Conservation (phyloP, 257 asterid species). For the Nicotiana undulata region DNA sequence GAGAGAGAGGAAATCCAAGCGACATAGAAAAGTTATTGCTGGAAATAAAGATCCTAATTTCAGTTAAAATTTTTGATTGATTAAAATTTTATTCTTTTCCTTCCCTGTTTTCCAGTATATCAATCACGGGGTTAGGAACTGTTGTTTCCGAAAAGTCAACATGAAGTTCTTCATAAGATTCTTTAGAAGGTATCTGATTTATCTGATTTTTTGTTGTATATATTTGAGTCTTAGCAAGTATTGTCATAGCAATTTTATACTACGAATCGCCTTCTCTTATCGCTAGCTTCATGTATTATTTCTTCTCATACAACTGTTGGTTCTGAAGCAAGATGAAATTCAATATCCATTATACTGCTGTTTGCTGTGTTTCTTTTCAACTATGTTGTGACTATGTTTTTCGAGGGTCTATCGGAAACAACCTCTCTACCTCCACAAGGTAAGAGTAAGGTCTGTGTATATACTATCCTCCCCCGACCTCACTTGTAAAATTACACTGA, state of each 20-base stretch:
- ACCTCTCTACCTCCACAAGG: too few relatives aligned
- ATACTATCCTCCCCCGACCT: too few relatives aligned
- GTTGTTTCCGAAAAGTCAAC: neutral
- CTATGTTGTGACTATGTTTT: too few relatives aligned
- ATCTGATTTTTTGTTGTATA: constrained; percentile 2
- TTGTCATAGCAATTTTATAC: neutral
- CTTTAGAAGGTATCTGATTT: neutral
- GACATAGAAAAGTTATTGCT: constrained; percentile 56
- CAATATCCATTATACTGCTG: neutral
- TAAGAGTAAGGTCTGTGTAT: too few relatives aligned
- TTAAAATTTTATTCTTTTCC: neutral
- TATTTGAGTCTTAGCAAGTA: neutral
- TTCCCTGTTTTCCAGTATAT: constrained; percentile 7
- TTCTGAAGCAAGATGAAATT: constrained; percentile 2
- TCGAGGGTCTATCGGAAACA: too few relatives aligned
- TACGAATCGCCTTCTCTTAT: neutral
- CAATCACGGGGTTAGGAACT: constrained; percentile 9
- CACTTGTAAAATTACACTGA: too few relatives aligned
- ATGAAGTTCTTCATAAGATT: neutral
- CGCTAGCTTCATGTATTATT: neutral
- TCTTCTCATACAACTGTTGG: neutral
- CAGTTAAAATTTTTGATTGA: neutral
- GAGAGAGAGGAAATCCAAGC: constrained; percentile 53
- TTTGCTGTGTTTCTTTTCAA: neutral
- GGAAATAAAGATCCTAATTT: constrained; percentile 26